Conservation (phyloP, 83 land plant species). For the Diphasiastrum complanatum region DNA sequence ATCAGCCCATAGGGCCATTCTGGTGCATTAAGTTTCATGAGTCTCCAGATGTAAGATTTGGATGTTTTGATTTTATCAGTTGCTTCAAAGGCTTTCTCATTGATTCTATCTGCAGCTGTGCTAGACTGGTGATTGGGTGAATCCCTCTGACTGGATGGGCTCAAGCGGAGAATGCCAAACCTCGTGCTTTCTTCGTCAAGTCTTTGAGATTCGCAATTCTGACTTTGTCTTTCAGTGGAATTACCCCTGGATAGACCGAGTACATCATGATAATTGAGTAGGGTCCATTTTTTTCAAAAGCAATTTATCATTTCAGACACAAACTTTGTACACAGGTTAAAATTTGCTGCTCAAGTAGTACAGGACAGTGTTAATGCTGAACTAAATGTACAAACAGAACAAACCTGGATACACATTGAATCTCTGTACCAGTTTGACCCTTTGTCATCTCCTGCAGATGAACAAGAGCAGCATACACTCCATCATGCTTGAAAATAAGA, state of each 20-base stretch:
- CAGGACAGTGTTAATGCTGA: not conserved
- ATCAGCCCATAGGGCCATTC: conserved; percentile 68
- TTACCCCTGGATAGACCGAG: no score
- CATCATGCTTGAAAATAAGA: conserved; percentile 3
- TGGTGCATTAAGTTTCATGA: conserved; percentile 73
- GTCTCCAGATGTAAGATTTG: conserved; percentile 43
- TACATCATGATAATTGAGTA: no score
- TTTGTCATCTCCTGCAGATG: conserved; percentile 13
- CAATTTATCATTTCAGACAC: no score
- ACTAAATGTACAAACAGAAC: not conserved
- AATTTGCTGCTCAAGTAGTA: not conserved
- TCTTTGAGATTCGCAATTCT: no score
- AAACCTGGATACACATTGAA: not conserved
- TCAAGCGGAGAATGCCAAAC: no score
- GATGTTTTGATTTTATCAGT: conserved; percentile 67
- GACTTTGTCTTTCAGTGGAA: no score
- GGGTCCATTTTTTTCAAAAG: no score
- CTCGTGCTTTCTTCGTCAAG: no score
- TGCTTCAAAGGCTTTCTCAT: conserved; percentile 55
- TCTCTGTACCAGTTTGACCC: conserved; percentile 5
- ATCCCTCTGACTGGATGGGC: no score
- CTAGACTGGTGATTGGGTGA: not conserved
- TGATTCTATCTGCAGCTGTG: conserved; percentile 33
- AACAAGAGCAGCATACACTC: conserved; percentile 11
- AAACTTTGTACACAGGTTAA: not conserved